Evolutionary conservation across 805 yeast species (phyloP).

Genomic region (Sungouiozyma intestinalis): DNA sequence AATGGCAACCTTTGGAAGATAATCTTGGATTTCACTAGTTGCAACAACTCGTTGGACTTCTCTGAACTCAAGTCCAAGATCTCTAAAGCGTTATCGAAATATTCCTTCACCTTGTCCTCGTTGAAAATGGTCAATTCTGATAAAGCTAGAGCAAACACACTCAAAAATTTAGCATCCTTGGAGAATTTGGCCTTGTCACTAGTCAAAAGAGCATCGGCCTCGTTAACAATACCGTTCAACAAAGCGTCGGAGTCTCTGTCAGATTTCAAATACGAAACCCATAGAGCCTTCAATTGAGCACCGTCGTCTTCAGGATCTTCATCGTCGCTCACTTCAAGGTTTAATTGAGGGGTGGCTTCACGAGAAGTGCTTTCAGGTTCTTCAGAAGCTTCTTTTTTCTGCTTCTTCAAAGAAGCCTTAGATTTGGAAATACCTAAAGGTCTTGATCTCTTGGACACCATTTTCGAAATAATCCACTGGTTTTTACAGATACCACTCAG

Average conservation of each 20-base stretch:
- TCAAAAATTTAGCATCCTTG: constrained; percentile 46
- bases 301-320: constrained; percentile 70
- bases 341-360: constrained; percentile 33
- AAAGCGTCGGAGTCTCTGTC: constrained; percentile 54
- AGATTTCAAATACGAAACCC: constrained; percentile 49
- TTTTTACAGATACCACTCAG: no score
- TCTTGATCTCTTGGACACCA: constrained; percentile 45
- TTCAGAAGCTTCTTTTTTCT: constrained; percentile 11
- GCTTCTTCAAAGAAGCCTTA: constrained; percentile 33
- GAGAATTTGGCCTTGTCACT: not conserved
- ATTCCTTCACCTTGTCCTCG: constrained; percentile 20
- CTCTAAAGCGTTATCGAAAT: constrained; percentile 62
- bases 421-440: constrained; percentile 53
- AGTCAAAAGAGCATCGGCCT: constrained; percentile 65
- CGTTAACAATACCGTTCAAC: constrained; percentile 81
- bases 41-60: constrained; percentile 34
- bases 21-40: constrained; percentile 46
- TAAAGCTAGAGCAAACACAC: constrained; percentile 64
- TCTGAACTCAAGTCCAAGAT: constrained; percentile 39
- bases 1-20: constrained; percentile 49
- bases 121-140: constrained; percentile 53
- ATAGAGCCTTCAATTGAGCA: constrained; percentile 64
- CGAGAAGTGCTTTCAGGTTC: constrained; percentile 10
- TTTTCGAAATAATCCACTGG: no score
- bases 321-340: constrained; percentile 59